Percentiles rank a stretch among this genome's conserved stretches.
Conservation (phyloP, 345 rosid genomes). For the Corchorus capsularis region DNA sequence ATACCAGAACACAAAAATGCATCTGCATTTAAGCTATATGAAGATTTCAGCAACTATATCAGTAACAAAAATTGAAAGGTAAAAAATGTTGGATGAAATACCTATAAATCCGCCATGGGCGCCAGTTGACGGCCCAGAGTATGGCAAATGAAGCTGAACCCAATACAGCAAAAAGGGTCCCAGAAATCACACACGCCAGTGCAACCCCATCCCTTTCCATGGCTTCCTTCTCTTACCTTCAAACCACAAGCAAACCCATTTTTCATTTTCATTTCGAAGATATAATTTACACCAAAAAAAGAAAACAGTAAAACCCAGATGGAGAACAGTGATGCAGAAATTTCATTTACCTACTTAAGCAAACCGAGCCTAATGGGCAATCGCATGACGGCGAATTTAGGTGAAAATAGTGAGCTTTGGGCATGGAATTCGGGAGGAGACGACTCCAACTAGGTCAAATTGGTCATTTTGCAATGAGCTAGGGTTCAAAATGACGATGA, state of each 20-base stretch:
- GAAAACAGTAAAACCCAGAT: constrained; percentile 21
- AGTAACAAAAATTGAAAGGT: constrained; percentile 1
- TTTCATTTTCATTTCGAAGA: neutral
- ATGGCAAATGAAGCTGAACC: constrained; percentile 82
- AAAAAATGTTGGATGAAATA: constrained; percentile 20
- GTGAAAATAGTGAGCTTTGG: constrained; percentile 28
- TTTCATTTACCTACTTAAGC: constrained; percentile 48
- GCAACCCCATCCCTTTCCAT: constrained; percentile 81
- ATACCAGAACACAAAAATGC: neutral
- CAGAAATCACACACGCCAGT: constrained; percentile 79
- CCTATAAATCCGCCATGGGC: constrained; percentile 99
- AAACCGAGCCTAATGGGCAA: constrained; percentile 48
- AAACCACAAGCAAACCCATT: constrained; percentile 37
- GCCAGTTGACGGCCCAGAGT: constrained; percentile 96
- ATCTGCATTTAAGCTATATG: constrained; percentile 4
- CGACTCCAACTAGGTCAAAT: constrained; percentile 26
- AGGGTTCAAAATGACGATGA: constrained; percentile 31
- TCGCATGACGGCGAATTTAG: constrained; percentile 55
- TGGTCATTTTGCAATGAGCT: constrained; percentile 31
- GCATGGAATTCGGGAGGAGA: neutral
- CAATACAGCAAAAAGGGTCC: constrained; percentile 75
- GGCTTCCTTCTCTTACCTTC: constrained; percentile 59
- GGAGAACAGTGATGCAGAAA: constrained; percentile 23
- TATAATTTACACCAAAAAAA: neutral
- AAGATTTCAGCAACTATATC: constrained; percentile 10